These are phyloP conservation scores for Funneliformis geosporum DNA, from an alignment of 192 early-diverging fungal species.

Conservation along the genomic window DNA sequence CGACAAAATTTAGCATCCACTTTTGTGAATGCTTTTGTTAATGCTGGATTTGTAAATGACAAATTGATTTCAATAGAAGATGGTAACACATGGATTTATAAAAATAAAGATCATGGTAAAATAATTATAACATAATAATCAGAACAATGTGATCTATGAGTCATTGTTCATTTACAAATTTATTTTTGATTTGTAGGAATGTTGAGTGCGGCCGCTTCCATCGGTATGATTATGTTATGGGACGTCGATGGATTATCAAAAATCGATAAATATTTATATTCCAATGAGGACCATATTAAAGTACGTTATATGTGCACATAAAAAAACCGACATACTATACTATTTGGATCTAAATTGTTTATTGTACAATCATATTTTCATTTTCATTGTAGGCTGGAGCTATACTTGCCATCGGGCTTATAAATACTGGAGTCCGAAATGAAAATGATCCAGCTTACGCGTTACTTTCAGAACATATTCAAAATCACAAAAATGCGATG, in stretches of 20 bases:
- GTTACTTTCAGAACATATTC: conserved; percentile 80
- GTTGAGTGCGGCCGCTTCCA: conserved; percentile 92
- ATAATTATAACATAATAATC: neutral
- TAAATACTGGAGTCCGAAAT: conserved; percentile 86
- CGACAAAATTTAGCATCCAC: conserved; percentile 95
- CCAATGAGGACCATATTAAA: conserved; percentile 84
- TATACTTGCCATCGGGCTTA: conserved; percentile 89
- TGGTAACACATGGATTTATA: conserved; percentile 89
- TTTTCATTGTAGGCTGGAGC: conserved; percentile 70
- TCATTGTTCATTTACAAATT: neutral
- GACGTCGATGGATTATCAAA: conserved; percentile 91
- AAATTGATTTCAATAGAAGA: conserved; percentile 86
- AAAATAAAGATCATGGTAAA: conserved; percentile 94
- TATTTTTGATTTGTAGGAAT: conserved; percentile 57
- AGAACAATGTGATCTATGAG: neutral
- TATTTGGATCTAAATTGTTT: neutral
- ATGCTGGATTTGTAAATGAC: conserved; percentile 94
- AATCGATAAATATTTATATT: conserved; percentile 95
- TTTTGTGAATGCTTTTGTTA: conserved; percentile 99
- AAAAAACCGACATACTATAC: no score
- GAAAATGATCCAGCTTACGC: conserved; percentile 92
- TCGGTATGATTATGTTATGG: conserved; percentile 94
- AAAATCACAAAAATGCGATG: conserved; percentile 53
- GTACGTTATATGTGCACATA: conserved; percentile 28
- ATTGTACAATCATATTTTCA: neutral